A percentile compares a stretch with the other conserved stretches of the same genome.
Evolutionary conservation across 2,329 filamentous ascomycete genomes (phyloP).

Genomic region (Aphanoascus verrucosus): DNA sequence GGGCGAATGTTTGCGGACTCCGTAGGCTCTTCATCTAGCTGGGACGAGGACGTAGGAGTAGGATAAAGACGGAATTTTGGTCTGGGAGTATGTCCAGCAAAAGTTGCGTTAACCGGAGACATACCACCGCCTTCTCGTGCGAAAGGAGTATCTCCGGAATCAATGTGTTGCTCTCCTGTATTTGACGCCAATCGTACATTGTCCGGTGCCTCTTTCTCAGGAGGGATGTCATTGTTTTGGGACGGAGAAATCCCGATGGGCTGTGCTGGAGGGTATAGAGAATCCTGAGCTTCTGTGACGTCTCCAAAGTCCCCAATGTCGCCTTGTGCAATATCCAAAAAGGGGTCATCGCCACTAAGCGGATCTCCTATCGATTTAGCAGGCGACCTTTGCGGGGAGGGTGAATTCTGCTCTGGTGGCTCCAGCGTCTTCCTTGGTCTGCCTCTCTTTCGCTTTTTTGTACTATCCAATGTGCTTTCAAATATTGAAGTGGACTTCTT

Average conservation of each 20-base stretch:
- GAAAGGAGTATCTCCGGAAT: constrained; percentile 28
- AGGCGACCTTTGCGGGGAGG: not conserved
- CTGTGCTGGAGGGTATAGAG: not conserved
- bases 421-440: constrained; percentile 30
- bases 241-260: not conserved
- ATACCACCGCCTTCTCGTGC: constrained; percentile 19
- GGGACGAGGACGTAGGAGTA: constrained; percentile 32
- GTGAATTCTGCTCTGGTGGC: constrained; percentile 12
- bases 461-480: constrained; percentile 22
- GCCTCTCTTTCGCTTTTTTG: constrained; percentile 28
- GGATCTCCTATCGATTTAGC: not conserved
- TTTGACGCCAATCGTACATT: not conserved
- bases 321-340: constrained; percentile 22
- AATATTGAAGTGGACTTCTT: constrained; percentile 16
- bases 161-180: constrained; percentile 22
- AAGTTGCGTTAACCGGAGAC: constrained; percentile 27
- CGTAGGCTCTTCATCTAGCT: constrained; percentile 25
- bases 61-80: constrained; percentile 29
- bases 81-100: constrained; percentile 26
- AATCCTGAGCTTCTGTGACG: not conserved
- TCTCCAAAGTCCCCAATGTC: not conserved
- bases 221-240: not conserved
- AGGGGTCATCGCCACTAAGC: constrained; percentile 21
- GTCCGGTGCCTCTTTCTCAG: not conserved
- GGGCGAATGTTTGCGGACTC: constrained; percentile 16